Evolutionary conservation across 176 grass and related monocot species (phyloP).

Genomic region (Oryza longistaminata): DNA sequence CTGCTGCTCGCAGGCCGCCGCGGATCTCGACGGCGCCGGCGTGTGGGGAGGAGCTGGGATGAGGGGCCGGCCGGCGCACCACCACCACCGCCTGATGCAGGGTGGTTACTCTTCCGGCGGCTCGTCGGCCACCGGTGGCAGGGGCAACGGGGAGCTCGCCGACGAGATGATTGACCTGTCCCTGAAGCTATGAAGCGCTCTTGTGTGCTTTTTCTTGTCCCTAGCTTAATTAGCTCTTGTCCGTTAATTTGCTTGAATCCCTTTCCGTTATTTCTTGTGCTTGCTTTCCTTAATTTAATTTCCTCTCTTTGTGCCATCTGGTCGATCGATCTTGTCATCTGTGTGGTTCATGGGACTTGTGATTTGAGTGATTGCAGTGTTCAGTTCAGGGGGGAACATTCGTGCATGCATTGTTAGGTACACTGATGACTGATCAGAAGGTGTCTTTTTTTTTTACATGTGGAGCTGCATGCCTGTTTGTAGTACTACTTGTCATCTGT

Average conservation of each 20-base stretch:
- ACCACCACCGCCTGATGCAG: not conserved
- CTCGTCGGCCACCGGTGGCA: not conserved
- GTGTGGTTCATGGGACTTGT: conserved; percentile 26
- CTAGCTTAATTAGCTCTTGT: not conserved
- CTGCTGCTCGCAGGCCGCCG: not conserved
- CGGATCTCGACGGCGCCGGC: not conserved
- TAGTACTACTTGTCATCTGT: not conserved
- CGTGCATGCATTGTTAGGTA: conserved; percentile 15
- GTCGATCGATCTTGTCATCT: conserved; percentile 2
- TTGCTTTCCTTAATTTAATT: not conserved
- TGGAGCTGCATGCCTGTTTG: conserved; percentile 15
- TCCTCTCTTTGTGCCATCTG: not conserved
- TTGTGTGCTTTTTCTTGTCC: too few species aligned
- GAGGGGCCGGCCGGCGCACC: not conserved
- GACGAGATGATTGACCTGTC: conserved; percentile 66
- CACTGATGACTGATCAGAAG: conserved; percentile 5
- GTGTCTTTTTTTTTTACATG: not conserved
- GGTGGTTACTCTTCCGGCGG: not conserved
- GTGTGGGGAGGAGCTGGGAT: conserved; percentile 15
- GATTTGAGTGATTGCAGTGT: conserved; percentile 14
- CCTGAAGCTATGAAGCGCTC: conserved; percentile 53
- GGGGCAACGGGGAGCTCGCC: not conserved
- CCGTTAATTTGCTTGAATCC: conserved; percentile 28
- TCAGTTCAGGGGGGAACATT: conserved; percentile 34
- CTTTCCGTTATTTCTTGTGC: conserved; percentile 47